Percentiles rank a stretch among this genome's conserved stretches.
phyloP scores from a whole-genome alignment of 148 eudicot genomes.

The Fallopia convolvulus region DNA sequence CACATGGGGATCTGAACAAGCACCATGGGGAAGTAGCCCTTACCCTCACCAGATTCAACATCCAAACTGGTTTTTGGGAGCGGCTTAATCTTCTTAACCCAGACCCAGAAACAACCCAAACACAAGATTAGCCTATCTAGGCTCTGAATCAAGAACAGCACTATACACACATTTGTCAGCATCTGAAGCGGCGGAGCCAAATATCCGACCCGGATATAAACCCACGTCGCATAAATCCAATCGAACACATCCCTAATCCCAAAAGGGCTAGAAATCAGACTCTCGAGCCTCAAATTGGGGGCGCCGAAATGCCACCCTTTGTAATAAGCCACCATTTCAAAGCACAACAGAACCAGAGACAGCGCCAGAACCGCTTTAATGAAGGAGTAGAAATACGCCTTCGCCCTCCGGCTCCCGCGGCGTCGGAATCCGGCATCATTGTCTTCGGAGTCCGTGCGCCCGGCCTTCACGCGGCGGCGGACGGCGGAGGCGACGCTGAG shows the following conservation, averaged over 20 bases:
- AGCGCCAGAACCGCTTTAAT: constrained; percentile 39
- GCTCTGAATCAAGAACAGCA: constrained; percentile 37
- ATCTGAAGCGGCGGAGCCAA: constrained; percentile 33
- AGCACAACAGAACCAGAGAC: constrained; percentile 33
- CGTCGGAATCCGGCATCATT: constrained; percentile 5
- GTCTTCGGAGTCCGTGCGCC: constrained; percentile 38
- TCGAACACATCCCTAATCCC: constrained; percentile 33
- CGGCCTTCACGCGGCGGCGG: constrained; percentile 50
- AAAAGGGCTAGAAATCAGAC: constrained; percentile 19
- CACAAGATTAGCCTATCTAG: constrained; percentile 36
- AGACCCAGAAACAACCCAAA: constrained; percentile 39
- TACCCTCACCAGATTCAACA: constrained; percentile 17
- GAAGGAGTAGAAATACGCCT: constrained; percentile 32
- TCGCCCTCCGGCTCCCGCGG: constrained; percentile 15
- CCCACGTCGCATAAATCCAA: constrained; percentile 62
- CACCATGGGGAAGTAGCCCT: constrained; percentile 16
- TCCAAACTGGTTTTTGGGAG: constrained; percentile 19
- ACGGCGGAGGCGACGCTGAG: constrained; percentile 39
- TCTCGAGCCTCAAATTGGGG: constrained; percentile 33
- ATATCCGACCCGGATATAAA: constrained; percentile 41
- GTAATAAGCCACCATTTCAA: constrained; percentile 59
- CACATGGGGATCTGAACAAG: constrained; percentile 21
- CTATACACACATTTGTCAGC: constrained; percentile 29
- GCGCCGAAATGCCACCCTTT: constrained; percentile 63
- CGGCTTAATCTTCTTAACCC: constrained; percentile 29